Evolutionary conservation across 2,329 filamentous ascomycete species (phyloP), one percentile per base, ranked within the genome.

Genomic region (Scleromitrula shiraiana): DNA sequence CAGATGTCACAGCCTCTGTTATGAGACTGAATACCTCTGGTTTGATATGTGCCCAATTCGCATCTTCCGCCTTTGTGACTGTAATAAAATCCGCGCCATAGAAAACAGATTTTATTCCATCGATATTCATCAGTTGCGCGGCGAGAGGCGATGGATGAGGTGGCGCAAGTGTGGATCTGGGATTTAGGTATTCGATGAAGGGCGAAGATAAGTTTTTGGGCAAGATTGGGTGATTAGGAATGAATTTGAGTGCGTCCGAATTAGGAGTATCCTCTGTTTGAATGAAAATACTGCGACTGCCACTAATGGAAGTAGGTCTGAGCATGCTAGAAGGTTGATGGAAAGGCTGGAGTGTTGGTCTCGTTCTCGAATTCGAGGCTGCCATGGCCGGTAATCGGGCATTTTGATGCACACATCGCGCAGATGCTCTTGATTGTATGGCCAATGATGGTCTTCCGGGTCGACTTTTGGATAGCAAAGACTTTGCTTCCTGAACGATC

Each of bases 51-150:
- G 87, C 85, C 93, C 93, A 98, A 61, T 90, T 88, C 3, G 85
- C 86, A 57, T 93, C 86, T 54, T 81, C 76, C 40, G 87, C 80
- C 68, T 98, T 98, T 36, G 86, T 96, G 29, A 98, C 85, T 10
- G 93, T 98, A 68, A 98, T 97, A 71, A 95, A 97, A 66, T 98
- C 90, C 27, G 80, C 71, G 44, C 91, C 93, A 68, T 95, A 96
- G 69, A 97, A 97, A 19, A 98, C 86, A 2, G 88, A 83, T 3
- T 85, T 90, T n/a, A 97, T 85, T 37, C 93, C 93, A 63, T 97
- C 93, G 53, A 96, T 85, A 65, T 88, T 90, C 75, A 97, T 83
- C 43, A 98, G 77, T 66, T 89, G 83, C 27, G 90, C 85, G 5
- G 93, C 93, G 35, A 98, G 79, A 15, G 88, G 90, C 17, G 91